These are phyloP conservation scores for Apiospora rasikravindrae DNA, from an alignment of 2,329 filamentous ascomycete species.

Conservation along the genomic window DNA sequence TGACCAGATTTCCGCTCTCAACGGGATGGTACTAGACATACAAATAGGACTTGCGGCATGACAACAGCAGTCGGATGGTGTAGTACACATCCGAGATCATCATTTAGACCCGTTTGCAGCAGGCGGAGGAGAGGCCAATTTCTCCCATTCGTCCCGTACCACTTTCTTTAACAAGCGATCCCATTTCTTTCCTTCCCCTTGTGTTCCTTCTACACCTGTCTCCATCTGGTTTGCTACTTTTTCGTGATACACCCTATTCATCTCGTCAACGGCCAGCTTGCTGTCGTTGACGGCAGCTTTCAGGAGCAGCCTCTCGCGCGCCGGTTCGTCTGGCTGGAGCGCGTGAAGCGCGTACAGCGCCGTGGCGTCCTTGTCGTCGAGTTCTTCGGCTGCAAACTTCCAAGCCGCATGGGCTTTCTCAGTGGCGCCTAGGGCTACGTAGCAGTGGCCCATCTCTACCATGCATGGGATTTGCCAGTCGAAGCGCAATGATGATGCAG, in stretches of 20 bases:
- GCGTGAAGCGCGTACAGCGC: slow-evolving; percentile 33
- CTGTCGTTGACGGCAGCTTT: slow-evolving; percentile 41
- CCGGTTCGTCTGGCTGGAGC: slow-evolving; percentile 31
- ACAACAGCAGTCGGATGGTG: neutral
- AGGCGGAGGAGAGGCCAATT: neutral
- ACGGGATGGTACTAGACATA: neutral
- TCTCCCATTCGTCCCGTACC: slow-evolving; percentile 36
- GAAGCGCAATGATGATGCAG: slow-evolving; percentile 36
- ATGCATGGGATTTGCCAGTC: slow-evolving; percentile 42
- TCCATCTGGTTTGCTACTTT: neutral
- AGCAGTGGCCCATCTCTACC: slow-evolving; percentile 36
- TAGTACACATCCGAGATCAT: neutral
- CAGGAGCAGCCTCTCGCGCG: slow-evolving; percentile 33
- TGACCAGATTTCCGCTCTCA: no score
- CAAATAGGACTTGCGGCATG: neutral
- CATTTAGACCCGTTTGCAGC: neutral
- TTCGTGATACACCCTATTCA: neutral
- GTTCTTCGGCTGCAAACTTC: slow-evolving; percentile 34
- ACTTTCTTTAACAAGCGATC: slow-evolving; percentile 29
- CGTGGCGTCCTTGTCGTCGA: slow-evolving; percentile 37
- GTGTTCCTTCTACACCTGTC: slow-evolving; percentile 22
- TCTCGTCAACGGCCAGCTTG: neutral
- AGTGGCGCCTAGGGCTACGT: slow-evolving; percentile 29
- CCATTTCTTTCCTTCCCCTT: slow-evolving; percentile 22
- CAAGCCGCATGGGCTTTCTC: slow-evolving; percentile 31